Evolutionary conservation across 2,329 filamentous ascomycete species (phyloP).

Genomic region (Sporothrix globosa): DNA sequence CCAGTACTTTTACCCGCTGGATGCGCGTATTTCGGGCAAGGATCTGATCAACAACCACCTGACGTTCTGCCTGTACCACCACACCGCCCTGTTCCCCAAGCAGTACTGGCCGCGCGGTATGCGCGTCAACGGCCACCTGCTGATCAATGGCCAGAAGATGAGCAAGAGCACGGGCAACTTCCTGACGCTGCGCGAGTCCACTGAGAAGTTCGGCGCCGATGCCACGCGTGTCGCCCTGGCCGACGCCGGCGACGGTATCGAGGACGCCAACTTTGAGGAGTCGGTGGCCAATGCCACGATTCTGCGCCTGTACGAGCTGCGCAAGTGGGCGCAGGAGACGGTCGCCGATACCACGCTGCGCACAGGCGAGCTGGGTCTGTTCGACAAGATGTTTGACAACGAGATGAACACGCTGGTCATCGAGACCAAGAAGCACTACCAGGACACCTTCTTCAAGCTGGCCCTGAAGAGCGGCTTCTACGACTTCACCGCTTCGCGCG

Average conservation of each 20-base stretch:
- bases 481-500: slow-evolving; percentile 82
- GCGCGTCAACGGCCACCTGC: slow-evolving; percentile 87
- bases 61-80: slow-evolving; percentile 94
- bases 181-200: slow-evolving; percentile 82
- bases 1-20: slow-evolving; percentile 95
- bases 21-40: slow-evolving; percentile 86
- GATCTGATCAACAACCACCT: slow-evolving; percentile 92
- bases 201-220: slow-evolving; percentile 92
- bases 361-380: slow-evolving; percentile 71
- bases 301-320: slow-evolving; percentile 73
- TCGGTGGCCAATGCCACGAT: slow-evolving; percentile 90
- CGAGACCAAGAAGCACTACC: slow-evolving; percentile 78
- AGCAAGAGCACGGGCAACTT: slow-evolving; percentile 97
- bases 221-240: slow-evolving; percentile 86
- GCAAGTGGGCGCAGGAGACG: slow-evolving; percentile 91
- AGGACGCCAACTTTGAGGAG: slow-evolving; percentile 97
- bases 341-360: slow-evolving; percentile 72
- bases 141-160: slow-evolving; percentile 98
- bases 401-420: slow-evolving; percentile 84
- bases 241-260: slow-evolving; percentile 90
- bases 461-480: slow-evolving; percentile 87
- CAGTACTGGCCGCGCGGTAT: slow-evolving; percentile 88
- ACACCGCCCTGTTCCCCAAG: slow-evolving; percentile 82
- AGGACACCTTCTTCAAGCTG: slow-evolving; percentile 78
- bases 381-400: slow-evolving; percentile 90